These are phyloP conservation scores for Chloris gayana DNA, from an alignment of 176 grass and related monocot species.

Conservation along the genomic window DNA sequence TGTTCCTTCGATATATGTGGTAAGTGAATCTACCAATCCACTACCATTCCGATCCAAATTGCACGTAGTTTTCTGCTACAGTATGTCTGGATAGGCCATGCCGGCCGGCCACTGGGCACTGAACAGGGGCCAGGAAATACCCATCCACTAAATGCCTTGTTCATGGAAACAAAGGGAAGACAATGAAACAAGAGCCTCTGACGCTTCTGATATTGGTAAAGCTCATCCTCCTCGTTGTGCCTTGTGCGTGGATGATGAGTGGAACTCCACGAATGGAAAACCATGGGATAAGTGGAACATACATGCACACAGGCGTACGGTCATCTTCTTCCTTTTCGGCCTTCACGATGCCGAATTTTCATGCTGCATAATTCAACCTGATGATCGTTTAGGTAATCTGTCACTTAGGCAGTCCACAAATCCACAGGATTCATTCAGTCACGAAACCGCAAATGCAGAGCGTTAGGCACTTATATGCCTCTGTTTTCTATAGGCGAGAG, in stretches of 20 bases:
- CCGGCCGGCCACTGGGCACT: no score
- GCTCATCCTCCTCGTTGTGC: background rate
- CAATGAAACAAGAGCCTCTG: no score
- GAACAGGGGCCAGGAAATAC: no score
- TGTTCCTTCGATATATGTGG: no score
- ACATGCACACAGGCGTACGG: background rate
- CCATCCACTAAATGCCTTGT: no score
- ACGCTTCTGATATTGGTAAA: background rate
- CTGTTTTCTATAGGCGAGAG: no score
- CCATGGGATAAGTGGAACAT: background rate
- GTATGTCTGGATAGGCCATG: no score
- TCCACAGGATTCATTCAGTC: background rate
- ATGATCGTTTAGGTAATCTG: background rate
- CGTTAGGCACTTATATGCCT: no score
- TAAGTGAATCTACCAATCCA: no score
- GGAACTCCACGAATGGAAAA: background rate
- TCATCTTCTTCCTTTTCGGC: slow-evolving; percentile 29
- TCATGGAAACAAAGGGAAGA: no score
- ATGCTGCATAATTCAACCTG: background rate
- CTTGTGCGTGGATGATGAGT: background rate
- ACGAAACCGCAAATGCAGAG: background rate
- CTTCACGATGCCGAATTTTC: slow-evolving; percentile 11
- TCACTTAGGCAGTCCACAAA: background rate
- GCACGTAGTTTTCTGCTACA: no score
- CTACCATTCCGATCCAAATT: no score